Base-by-base conservation (phyloP, 805 yeast genomes). In the Danielia oregonensis region DNA sequence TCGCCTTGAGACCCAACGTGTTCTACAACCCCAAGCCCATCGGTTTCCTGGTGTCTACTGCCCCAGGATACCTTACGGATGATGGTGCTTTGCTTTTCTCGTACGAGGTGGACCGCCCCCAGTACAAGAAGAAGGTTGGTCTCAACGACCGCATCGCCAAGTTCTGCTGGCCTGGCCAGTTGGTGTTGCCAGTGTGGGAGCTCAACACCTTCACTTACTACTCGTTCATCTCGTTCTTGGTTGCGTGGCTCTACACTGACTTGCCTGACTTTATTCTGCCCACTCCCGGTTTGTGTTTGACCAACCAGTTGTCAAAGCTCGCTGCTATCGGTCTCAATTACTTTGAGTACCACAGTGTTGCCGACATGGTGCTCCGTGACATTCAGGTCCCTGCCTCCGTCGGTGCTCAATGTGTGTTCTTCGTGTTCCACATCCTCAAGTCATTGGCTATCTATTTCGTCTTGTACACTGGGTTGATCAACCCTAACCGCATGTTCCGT, bases 181-280 rank as follows among this genome's bases (percentile, higher is more conserved):
- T 93, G 58, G 66, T 93, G 38, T 51, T 82, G 13, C 96, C 96
- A 4, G 58, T 68, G 17, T 86, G 94, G 88, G 62, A 67, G 40
- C 62, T 62, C 39, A 67, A 75, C 50, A 48, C 59, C 17, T 61
- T 65, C 40, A 69, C 65, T 18, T 70, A 59, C 43, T 63, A 69
- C 45, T 46, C 68, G 22, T 54, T 71, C 35, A 32, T 65, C 12
- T 32, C 69, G 1, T 37, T 64, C 4, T 61, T 86, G 48, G 33
- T 73, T 7, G 61, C 63, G 12, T 93, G 98, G 97, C 72, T 93
- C 39, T 93, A 89, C 59, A 80, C 95, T 2, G 97, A 93, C 63
- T 71, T 93, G 56, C 98, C 98, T 2, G 96, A 87, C 53, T 74
- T 69, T 49, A 67, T 87, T 35, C 76, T 89, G 23, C 97, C 97